Base-by-base conservation (phyloP, 2,329 filamentous ascomycete genomes). In the Neofusicoccum parvum region DNA sequence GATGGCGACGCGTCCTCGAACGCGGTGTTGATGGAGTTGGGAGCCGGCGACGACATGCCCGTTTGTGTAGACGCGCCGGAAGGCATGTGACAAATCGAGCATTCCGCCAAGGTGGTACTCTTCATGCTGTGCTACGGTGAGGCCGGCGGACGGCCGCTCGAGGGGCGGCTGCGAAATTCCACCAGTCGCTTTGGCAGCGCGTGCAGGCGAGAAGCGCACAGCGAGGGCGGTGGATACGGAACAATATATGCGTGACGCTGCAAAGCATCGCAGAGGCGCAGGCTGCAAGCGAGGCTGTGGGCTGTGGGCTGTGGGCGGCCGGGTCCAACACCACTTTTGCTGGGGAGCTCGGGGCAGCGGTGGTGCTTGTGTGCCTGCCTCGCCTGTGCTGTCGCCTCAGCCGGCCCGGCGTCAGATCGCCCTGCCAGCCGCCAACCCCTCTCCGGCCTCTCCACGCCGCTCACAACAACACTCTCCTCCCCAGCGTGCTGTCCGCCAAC, bases 341-440 rank as follows among this genome's bases (percentile, higher is more conserved):
- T 39, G 53, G 53, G 37, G 39, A 58, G 53, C 53, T 58, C 53
- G 53, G 53, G 2, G 53, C 53, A 45, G 53, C 53, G 39, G 51
- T 54, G 34, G 34, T 41, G 39, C 54, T 45, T 46, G 53, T 41
- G 53, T 56, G 53, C 37, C 37, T 45, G 43, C 34, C 50, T 53
- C 53, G 53, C 54, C 54, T 46, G 54, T 43, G 39, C 39, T 56
- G 53, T 56, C 39, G 54, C 54, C 53, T 46, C 54, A 59, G 54
- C 54, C 54, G 39, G 39, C 39, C 39, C 54, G 53, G 53, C 36
- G 37, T 39, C 37, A 39, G 37, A 39, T 39, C 37, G 37, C 37
- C 54, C 39, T 59, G 27, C 54, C 54, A 59, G 39, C 54, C 54
- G 54, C 54, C 54, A 59, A 59, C 54, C 54, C 54, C 54, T 59